Conservation (phyloP, 345 rosid species). For the Carallia pectinifolia region DNA sequence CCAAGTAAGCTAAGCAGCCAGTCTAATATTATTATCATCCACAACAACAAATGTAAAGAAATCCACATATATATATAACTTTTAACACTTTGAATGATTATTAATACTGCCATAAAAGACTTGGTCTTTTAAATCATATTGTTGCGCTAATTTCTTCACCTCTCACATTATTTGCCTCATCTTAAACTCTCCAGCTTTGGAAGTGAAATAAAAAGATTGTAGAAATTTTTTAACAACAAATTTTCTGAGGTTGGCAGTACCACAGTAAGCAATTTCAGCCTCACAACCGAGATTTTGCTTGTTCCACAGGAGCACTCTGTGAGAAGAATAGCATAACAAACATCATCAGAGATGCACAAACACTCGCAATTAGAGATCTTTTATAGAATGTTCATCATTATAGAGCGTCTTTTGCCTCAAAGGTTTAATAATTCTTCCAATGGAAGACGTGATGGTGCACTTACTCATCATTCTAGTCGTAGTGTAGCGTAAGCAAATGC, state of each 20-base stretch:
- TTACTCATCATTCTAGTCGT: not conserved
- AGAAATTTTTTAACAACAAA: not conserved
- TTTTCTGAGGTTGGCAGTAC: not conserved
- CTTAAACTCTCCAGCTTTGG: not conserved
- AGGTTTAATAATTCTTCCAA: not conserved
- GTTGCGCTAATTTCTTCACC: too few species aligned
- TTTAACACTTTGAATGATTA: too few species aligned
- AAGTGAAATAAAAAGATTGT: not conserved
- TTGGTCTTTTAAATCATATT: too few species aligned
- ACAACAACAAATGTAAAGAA: too few species aligned
- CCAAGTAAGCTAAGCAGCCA: too few species aligned
- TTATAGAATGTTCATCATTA: not conserved
- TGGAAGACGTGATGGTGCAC: not conserved
- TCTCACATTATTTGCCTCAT: too few species aligned
- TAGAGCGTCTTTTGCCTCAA: not conserved
- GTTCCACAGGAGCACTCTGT: constrained; percentile 58
- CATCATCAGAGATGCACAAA: not conserved
- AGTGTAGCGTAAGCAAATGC: not conserved
- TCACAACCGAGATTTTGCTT: constrained; percentile 34
- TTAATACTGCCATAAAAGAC: too few species aligned
- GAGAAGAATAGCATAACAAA: constrained; percentile 9
- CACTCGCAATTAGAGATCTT: not conserved
- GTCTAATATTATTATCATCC: too few species aligned
- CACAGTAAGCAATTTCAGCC: not conserved
- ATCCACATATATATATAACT: too few species aligned